A percentile compares a stretch with the other conserved stretches of the same genome.
Conservation (phyloP, 164 flowering plant genomes). For the Kingdonia uniflora region DNA sequence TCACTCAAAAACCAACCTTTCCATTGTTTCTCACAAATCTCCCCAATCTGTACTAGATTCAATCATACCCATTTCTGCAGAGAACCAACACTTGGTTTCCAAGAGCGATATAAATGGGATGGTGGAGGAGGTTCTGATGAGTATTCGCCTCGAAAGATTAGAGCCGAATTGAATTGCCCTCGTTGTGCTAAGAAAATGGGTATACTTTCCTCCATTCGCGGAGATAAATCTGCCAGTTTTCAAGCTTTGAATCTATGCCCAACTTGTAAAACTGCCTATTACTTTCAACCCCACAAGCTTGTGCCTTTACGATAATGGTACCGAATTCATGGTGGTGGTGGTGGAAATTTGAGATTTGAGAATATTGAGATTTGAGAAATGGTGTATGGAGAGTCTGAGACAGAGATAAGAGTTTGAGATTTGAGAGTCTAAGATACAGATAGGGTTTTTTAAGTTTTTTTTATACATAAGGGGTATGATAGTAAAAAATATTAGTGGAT, state of each 20-base stretch:
- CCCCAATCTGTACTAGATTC: slow-evolving; percentile 25
- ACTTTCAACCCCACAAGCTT: slow-evolving; percentile 47
- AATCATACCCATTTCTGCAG: slow-evolving; percentile 25
- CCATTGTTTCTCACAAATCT: too few species aligned
- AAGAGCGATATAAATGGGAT: slow-evolving; percentile 74
- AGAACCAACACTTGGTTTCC: slow-evolving; percentile 29
- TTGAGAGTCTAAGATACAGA: too few species aligned
- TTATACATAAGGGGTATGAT: too few species aligned
- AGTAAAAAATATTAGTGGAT: too few species aligned
- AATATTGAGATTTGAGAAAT: too few species aligned
- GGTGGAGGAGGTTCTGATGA: slow-evolving; percentile 23
- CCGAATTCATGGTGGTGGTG: too few species aligned
- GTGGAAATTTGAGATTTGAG: too few species aligned
- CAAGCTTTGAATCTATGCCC: slow-evolving; percentile 81
- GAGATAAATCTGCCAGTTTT: slow-evolving; percentile 6
- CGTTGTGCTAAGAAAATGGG: slow-evolving; percentile 72
- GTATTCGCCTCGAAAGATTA: slow-evolving; percentile 35
- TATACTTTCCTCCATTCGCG: slow-evolving; percentile 50
- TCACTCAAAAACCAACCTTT: too few species aligned
- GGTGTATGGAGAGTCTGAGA: too few species aligned
- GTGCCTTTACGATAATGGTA: slow-evolving; percentile 66
- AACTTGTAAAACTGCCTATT: slow-evolving; percentile 74
- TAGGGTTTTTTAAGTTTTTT: too few species aligned
- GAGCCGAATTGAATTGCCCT: slow-evolving; percentile 78
- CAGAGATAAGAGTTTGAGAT: too few species aligned